Base-by-base conservation (phyloP, 176 grass and related monocot species). In the Poa annua region DNA sequence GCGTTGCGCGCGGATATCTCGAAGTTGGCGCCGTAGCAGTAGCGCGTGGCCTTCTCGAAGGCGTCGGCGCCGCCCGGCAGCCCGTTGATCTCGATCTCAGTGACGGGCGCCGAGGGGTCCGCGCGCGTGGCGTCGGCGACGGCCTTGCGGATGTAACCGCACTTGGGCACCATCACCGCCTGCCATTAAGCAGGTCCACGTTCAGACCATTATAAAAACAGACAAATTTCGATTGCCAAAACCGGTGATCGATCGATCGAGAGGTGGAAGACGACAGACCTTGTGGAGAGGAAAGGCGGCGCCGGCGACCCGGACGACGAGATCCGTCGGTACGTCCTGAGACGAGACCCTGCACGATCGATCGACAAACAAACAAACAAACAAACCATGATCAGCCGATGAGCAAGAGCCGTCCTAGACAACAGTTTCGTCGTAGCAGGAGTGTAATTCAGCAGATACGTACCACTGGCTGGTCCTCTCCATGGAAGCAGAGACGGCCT, bases 251-350 rank as follows among this genome's bases (percentile, higher is more conserved):
- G 13, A 52, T 12, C 36, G 13, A 39, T 21, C 11, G 33, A n/a
- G 4, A 22, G 69, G 19, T 45, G 15, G 53, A 35, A 14, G 19
- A 83, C 0, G 7, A 17, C 17, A 16, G 5, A 97, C 92, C 91
- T 98, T 98, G 22, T 95, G 96, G 3, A 98, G 96, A 88, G 89
- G 91, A 38, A 95, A 98, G 49, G 77, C 16, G 61, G 83, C 85
- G 72, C 79, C 77, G 38, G 71, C 92, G 59, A 98, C 34, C 39
- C 85, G 81, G 25, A 98, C 24, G 48, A 86, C 45, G 8, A 98
- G 86, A 45, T 98, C 92, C 29, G 83, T 66, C 0, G 89, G 92
- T 24, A 93, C 24, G 20, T 90, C 87, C 88, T 80, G 85, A 15
- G 89, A 88, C 12, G 88, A 78, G 20, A 90, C 85, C 92, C 93